Evolutionary conservation across 1,284 basidiomycete species (phyloP), one percentile per base, ranked within the genome.

Genomic region (Singerocomus rubriflavus): DNA sequence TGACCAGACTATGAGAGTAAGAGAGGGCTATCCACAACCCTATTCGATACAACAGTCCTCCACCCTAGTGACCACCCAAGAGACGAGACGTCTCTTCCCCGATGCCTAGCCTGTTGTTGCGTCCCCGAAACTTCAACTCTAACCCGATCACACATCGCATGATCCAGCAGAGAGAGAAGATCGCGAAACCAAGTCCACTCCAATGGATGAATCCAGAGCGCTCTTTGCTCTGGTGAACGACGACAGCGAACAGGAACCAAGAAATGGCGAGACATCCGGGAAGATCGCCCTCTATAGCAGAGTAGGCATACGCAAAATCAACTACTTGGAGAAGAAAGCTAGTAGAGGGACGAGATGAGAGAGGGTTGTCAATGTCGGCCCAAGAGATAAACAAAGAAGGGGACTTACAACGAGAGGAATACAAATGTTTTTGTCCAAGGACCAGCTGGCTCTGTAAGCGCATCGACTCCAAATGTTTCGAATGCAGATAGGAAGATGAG

Each of bases 351-450:
- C 0, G 44, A 29, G 14, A 39, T 40, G 35, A 13, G 16, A 6
- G 5, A 11, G 10, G 1, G 37, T 27, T 26, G 44, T 44, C 33
- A 44, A 25, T 16, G 9, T 21, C 30, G 21, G 12, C 17, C 53
- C 36, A 44, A 31, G 13, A 17, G 6, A 36, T 29, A 26, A 13
- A 26, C 4, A 27, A 9, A 27, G 4, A 13, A 11, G 29, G 1
- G 54, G 57, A 0, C 78, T 35, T 64, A 88, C 80, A 91, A 71
- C 53, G 81, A 89, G 42, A 92, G 76, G 81, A 97, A 96, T 51
- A 94, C 93, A 55, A 89, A 88, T 53, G 89, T 79, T 68, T 96
- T 94, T 62, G 93, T 96, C 84, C 91, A 92, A 57, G 91, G 69
- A 16, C 88, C 91, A 1, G 91, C 86, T 34, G 74, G 73, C 59